Percentiles rank a stretch among this genome's conserved stretches.
phyloP scores from a whole-genome alignment of 192 early-diverging fungal species.

The Funneliformis geosporum region DNA sequence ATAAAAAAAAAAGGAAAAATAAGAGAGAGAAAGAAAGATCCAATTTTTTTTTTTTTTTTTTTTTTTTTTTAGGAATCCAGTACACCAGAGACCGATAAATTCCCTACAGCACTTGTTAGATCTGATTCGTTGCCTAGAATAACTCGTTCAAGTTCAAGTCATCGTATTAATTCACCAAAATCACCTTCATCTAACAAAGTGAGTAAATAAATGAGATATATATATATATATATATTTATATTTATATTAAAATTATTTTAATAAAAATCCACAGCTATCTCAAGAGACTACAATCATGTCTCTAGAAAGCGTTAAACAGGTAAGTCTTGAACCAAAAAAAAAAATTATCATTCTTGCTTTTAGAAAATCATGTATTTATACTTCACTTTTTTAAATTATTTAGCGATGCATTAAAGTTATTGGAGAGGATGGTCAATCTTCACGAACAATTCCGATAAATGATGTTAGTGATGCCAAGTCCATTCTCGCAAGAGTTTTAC shows the following conservation, averaged over 20 bases:
- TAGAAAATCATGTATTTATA: background rate
- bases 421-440: conserved; percentile 73
- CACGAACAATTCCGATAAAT: conserved; percentile 76
- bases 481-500: conserved; percentile 71
- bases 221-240: background rate
- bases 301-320: conserved; percentile 57
- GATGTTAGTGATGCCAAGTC: conserved; percentile 65
- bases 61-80: background rate
- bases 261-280: background rate
- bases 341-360: background rate
- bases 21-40: too few relatives aligned
- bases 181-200: background rate
- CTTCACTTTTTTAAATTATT: background rate
- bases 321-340: too few relatives aligned
- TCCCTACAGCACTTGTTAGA: conserved; percentile 1
- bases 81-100: conserved; percentile 13
- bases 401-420: conserved; percentile 74
- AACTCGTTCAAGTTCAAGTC: background rate
- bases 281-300: conserved; percentile 56
- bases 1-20: too few relatives aligned
- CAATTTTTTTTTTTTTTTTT: too few relatives aligned
- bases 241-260: background rate
- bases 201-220: background rate
- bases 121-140: conserved; percentile 5
- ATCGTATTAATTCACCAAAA: background rate